phyloP scores from a whole-genome alignment of 768 basidiomycete species.

The Leccinum pellstonianum region DNA sequence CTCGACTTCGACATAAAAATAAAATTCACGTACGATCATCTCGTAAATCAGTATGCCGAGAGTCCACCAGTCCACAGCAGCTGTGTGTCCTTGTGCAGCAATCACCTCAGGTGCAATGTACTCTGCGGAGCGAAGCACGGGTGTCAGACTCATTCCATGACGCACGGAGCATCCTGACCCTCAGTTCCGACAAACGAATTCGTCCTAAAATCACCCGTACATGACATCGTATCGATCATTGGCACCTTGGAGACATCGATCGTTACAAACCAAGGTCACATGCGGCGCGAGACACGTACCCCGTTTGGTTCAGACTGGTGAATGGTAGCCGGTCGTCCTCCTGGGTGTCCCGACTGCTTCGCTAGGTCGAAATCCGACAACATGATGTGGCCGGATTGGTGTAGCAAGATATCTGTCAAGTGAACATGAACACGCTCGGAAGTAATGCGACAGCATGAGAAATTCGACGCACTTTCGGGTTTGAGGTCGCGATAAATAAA shows the following conservation, averaged over 20 bases:
- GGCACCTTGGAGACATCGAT: conserved; percentile 58
- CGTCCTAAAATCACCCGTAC: conserved; percentile 96
- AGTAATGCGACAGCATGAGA: conserved; percentile 12
- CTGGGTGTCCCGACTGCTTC: conserved; percentile 87
- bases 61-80: conserved; percentile 99
- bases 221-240: conserved; percentile 94
- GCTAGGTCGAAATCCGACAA: conserved; percentile 98
- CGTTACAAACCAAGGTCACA: conserved; percentile 8
- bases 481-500: conserved; percentile 99
- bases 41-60: conserved; percentile 97
- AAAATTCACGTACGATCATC: conserved; percentile 81
- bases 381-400: conserved; percentile 99
- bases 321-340: conserved; percentile 83
- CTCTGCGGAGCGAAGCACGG: conserved; percentile 49
- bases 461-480: conserved; percentile 83
- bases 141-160: conserved; percentile 16
- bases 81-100: conserved; percentile 92
- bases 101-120: conserved; percentile 99
- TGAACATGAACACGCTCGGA: not conserved
- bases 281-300: conserved; percentile 44
- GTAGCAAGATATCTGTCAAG: conserved; percentile 85
- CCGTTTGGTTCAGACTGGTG: conserved; percentile 86
- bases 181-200: conserved; percentile 99
- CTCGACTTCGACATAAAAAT: conserved; percentile 22
- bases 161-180: conserved; percentile 50